Conservation (phyloP, 345 rosid genomes). For the Heritiera fomes region DNA sequence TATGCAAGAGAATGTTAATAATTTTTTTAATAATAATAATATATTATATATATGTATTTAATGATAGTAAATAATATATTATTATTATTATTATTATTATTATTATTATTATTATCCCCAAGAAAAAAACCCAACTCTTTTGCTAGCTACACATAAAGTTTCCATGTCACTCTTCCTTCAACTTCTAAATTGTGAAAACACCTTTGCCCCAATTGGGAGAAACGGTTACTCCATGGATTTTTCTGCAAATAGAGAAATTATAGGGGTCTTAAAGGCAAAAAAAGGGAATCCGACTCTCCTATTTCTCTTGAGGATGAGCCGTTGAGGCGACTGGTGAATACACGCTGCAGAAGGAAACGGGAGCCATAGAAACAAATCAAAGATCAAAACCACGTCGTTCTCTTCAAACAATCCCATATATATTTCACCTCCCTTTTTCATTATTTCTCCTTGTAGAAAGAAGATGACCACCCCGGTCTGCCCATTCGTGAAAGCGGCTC, state of each 20-base stretch:
- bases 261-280: no score
- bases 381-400: background rate
- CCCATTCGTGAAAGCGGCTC: slow-evolving; percentile 72
- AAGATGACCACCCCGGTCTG: slow-evolving; percentile 68
- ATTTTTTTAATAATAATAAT: no score
- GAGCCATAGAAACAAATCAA: background rate
- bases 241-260: background rate
- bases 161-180: no score
- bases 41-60: no score
- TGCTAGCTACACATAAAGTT: no score
- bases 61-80: no score
- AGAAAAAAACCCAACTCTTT: no score
- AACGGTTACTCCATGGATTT: background rate
- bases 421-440: background rate
- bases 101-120: no score
- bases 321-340: background rate
- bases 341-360: background rate
- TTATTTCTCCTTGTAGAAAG: background rate
- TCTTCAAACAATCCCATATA: background rate
- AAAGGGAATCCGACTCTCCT: no score
- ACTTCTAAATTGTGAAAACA: background rate
- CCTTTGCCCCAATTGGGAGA: background rate
- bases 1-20: no score
- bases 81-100: no score
- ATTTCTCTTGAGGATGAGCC: background rate